These are phyloP conservation scores for Lepiota brunneoincarnata DNA, from an alignment of 768 basidiomycete genomes.

Conservation along the genomic window DNA sequence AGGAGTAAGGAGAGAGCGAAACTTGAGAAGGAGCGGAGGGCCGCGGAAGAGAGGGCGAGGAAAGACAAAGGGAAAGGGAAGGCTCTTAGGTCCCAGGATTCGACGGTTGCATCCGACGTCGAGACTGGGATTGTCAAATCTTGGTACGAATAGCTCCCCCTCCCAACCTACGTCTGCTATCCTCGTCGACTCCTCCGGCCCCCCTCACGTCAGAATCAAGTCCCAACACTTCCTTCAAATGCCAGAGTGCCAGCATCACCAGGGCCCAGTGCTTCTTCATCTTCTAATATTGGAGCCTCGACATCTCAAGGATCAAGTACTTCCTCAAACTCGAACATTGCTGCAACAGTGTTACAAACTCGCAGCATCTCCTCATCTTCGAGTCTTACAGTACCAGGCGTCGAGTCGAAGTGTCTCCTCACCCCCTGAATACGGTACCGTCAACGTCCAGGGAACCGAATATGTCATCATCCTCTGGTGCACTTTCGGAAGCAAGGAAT, in stretches of 20 bases:
- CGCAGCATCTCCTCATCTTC: background rate
- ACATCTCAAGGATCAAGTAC: background rate
- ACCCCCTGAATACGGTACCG: background rate
- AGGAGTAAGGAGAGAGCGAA: conserved; percentile 19
- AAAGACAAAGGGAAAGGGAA: conserved; percentile 21
- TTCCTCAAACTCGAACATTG: too few relatives aligned
- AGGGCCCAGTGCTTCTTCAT: background rate
- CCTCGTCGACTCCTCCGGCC: background rate
- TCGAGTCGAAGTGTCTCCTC: background rate
- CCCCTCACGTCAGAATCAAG: background rate
- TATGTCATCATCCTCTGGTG: too few relatives aligned
- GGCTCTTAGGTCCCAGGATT: conserved; percentile 6
- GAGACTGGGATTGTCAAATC: background rate
- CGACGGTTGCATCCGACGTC: background rate
- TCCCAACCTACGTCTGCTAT: background rate
- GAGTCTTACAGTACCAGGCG: background rate
- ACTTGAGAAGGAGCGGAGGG: conserved; percentile 25
- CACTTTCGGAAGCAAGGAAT: background rate
- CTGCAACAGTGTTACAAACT: too few relatives aligned
- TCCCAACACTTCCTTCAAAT: background rate
- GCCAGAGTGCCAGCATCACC: background rate
- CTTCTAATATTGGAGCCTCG: background rate
- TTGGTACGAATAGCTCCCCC: background rate
- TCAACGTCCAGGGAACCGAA: background rate
- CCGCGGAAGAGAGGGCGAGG: conserved; percentile 23